Conservation (phyloP, 164 flowering plant genomes). For the Magnolia kwangsiensis region DNA sequence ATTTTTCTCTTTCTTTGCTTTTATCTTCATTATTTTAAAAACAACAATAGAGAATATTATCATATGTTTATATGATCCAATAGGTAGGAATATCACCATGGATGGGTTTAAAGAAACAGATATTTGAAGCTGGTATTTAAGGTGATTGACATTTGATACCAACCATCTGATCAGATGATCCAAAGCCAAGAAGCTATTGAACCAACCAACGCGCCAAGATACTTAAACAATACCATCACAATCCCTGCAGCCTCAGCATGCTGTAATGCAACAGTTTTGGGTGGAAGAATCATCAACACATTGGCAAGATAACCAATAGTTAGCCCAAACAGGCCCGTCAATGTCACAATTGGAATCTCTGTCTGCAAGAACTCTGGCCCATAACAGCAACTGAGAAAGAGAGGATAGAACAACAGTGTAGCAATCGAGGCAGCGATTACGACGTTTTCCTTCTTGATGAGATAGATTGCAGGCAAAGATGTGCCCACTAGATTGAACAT, state of each 20-base stretch:
- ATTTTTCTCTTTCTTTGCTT: too few relatives aligned
- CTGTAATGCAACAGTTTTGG: slow-evolving; percentile 71
- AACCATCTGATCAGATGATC: slow-evolving; percentile 49
- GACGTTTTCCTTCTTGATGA: slow-evolving; percentile 53
- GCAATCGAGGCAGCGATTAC: slow-evolving; percentile 59
- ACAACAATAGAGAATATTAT: too few relatives aligned
- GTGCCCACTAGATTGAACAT: slow-evolving; percentile 88
- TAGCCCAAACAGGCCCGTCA: slow-evolving; percentile 82
- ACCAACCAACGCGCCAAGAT: slow-evolving; percentile 69
- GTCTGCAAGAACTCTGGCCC: slow-evolving; percentile 80
- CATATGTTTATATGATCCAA: too few relatives aligned
- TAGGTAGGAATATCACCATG: too few relatives aligned
- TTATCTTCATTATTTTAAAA: too few relatives aligned
- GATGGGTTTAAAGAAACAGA: too few relatives aligned
- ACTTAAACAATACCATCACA: slow-evolving; percentile 69
- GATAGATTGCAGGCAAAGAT: slow-evolving; percentile 59
- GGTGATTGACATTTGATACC: too few relatives aligned
- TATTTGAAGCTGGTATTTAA: too few relatives aligned
- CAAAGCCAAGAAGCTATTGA: slow-evolving; percentile 87
- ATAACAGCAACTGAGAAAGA: slow-evolving; percentile 76
- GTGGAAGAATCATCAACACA: slow-evolving; percentile 79
- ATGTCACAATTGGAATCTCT: slow-evolving; percentile 76
- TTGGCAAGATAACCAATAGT: slow-evolving; percentile 86
- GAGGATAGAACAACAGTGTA: slow-evolving; percentile 73
- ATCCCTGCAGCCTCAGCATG: slow-evolving; percentile 83